Evolutionary conservation across 1,284 basidiomycete species (phyloP), one percentile per base, ranked within the genome.

Genomic region (Microbotryum saponariae): DNA sequence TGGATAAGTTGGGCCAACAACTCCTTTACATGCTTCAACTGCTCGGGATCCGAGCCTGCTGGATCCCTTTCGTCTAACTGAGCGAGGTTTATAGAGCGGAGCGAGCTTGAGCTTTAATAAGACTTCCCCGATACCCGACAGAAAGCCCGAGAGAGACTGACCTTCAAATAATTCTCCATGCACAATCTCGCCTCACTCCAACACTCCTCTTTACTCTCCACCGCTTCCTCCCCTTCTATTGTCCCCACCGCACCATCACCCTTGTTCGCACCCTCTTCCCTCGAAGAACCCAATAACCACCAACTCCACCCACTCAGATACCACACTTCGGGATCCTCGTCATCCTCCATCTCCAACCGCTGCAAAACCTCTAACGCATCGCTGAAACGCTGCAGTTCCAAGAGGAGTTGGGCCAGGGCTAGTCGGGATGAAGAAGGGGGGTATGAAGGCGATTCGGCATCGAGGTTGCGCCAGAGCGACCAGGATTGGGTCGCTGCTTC

Each of bases 301-400:
- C 90, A 91, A 62, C 88, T 87, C 89, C 91, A 93, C 57, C 91
- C 92, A 74, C 92, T 88, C n/a, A 94, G 82, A 74, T 96, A 96
- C 83, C 91, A 93, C 4, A 87, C 89, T 72, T 94, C 91, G 7
- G 92, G 85, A 60, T 91, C 87, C 72, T 91, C 83, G 68, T 91
- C 88, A 75, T 94, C 89, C 14, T 85, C 79, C 14, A 86, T 83
- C 74, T 93, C 86, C 29, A 92, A 81, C 6, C 85, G 86, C 49
- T 88, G 83, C 16, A 96, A 77, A 6, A 92, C 84, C 48, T 87
- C 78, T 16, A 94, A 77, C 1, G 91, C 90, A 18, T 82, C 80
- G 27, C 82, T 77, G 76, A 84, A 85, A 46, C 84, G 74, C n/a
- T 80, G 78, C 33, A 91, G 80, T 74, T 97, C 92, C 44, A 96